A percentile compares a stretch with the other conserved stretches of the same genome.
Conservation (phyloP, 129 eudicot genomes). For the Pittosporum tobira region DNA sequence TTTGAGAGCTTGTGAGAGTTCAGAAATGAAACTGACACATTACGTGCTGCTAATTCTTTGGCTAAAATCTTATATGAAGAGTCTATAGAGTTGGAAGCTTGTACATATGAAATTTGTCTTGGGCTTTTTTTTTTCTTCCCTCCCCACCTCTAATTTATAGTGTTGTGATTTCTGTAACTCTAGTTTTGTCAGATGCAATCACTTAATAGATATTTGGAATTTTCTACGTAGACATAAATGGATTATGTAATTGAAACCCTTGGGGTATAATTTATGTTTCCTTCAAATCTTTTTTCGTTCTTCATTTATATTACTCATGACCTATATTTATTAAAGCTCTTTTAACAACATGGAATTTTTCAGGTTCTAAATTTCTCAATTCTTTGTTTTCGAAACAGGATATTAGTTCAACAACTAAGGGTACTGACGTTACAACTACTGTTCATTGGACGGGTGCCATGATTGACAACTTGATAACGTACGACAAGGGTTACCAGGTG, state of each 20-base stretch:
- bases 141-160: no score
- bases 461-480: slow-evolving; percentile 50
- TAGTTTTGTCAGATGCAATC: no score
- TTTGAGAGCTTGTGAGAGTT: not conserved
- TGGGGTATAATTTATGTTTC: no score
- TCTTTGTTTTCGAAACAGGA: slow-evolving; percentile 34
- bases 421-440: slow-evolving; percentile 39
- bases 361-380: not conserved
- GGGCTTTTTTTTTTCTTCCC: not conserved
- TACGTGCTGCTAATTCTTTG: not conserved
- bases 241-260: no score
- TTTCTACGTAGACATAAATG: not conserved
- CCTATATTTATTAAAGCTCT: not conserved
- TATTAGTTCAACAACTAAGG: slow-evolving; percentile 42
- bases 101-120: no score
- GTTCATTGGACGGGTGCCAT: slow-evolving; percentile 67
- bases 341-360: not conserved
- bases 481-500: slow-evolving; percentile 66
- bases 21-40: not conserved
- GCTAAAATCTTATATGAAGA: not conserved
- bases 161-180: no score
- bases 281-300: not conserved
- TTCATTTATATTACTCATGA: not conserved
- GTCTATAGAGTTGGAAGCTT: no score
- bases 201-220: no score